Base-by-base conservation (phyloP, 805 yeast genomes). In the Wickerhamiella siamensis region DNA sequence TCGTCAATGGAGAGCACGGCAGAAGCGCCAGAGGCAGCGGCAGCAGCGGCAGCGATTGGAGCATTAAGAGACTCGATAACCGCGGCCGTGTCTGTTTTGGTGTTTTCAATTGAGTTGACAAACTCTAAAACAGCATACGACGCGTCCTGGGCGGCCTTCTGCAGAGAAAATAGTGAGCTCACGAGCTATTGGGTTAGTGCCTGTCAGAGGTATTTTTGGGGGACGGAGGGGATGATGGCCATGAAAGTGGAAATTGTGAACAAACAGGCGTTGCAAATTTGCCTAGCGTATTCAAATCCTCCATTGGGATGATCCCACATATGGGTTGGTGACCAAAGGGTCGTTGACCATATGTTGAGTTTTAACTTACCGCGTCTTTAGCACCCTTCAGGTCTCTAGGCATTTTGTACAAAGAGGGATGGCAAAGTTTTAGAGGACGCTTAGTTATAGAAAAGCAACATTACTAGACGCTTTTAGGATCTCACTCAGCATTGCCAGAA, bases 61-160 rank as follows among this genome's bases (percentile, higher is more conserved):
- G 18, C 33, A 16, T 9, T 6, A 31, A 31, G 18, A 8, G 18
- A 31, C 6, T 31, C 33, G n/a, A 9, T 31, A 6, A 16, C 15
- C 8, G 8, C 33, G 16, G 18, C 33, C 33, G 15, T n/a, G 15
- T 31, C n/a, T 5, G 8, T 14, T 31, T 12, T 16, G n/a, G 5
- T n/a, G 33, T n/a, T 31, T 6, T n/a, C 18, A 15, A 31, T 12
- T 8, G 12, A 12, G 12, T 24, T 24, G 10, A 24, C 29, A 63
- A 81, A 81, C 55, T 77, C 77, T 45, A 83, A 74, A 27, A 87
- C 74, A 19, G 93, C 88, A 26, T 75, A 62, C 22, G 94, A 83
- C 41, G 88, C 83, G 43, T 80, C 87, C 48, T 72, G 75, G 31
- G 95, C 88, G n/a, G 93, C 84, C 55, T 77, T 83, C 35, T 91